phyloP scores from a whole-genome alignment of 2,329 filamentous ascomycete genomes.

The Epichloe gansuensis region DNA sequence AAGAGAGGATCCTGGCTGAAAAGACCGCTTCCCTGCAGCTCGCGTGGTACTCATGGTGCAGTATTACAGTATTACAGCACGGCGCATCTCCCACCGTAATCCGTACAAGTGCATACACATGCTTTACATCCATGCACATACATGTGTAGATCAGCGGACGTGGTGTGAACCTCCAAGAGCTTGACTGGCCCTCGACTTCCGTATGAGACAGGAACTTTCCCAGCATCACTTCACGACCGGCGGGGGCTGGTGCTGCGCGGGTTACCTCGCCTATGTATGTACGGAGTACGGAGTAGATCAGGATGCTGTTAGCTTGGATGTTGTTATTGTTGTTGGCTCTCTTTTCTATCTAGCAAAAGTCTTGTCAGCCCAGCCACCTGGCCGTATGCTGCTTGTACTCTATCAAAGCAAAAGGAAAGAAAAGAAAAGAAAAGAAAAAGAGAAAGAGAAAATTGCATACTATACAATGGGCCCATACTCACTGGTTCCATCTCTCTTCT shows the following conservation, averaged over 20 bases:
- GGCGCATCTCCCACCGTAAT: constrained; percentile 1
- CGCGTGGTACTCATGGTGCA: constrained; percentile 9
- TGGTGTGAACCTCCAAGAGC: too few relatives aligned
- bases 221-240: too few relatives aligned
- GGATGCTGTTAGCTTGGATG: too few relatives aligned
- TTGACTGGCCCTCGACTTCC: too few relatives aligned
- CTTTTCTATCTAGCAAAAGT: neutral
- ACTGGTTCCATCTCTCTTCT: too few relatives aligned
- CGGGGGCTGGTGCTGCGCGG: too few relatives aligned
- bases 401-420: too few relatives aligned
- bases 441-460: too few relatives aligned
- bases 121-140: neutral
- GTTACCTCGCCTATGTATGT: neutral
- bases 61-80: neutral
- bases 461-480: too few relatives aligned
- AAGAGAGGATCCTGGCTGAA: neutral
- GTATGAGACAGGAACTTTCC: too few relatives aligned
- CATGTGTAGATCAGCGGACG: neutral
- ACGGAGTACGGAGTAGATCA: too few relatives aligned
- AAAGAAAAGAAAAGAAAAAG: too few relatives aligned
- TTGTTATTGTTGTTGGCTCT: neutral
- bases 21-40: constrained; percentile 12
- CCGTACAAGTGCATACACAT: neutral
- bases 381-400: neutral
- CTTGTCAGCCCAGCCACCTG: neutral